Conservation (phyloP, 192 early-diverging fungal species). For the Lunasporangiospora selenospora region DNA sequence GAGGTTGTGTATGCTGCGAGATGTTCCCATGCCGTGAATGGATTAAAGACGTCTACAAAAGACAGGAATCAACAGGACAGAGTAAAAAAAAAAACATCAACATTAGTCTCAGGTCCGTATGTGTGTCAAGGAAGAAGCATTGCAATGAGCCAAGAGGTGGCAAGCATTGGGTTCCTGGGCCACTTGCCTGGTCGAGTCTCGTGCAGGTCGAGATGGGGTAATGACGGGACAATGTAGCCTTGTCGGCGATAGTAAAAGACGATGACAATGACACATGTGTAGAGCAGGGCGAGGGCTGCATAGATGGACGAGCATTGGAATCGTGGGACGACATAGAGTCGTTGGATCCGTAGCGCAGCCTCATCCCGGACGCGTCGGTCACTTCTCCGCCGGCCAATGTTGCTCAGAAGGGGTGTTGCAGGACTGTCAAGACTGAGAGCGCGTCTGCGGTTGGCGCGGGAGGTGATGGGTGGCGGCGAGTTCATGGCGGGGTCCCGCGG, state of each 20-base stretch:
- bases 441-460: conserved; percentile 39
- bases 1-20: conserved; percentile 32
- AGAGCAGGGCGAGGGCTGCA: conserved; percentile 11
- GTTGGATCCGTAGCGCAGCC: conserved; percentile 14
- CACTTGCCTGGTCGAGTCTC: conserved; percentile 21
- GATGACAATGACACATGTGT: conserved; percentile 2
- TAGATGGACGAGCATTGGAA: conserved; percentile 34
- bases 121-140: too few species aligned
- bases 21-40: conserved; percentile 28
- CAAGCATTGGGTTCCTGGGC: too few species aligned
- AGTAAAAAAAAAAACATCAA: too few species aligned
- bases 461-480: conserved; percentile 26
- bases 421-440: conserved; percentile 35
- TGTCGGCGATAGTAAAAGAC: conserved; percentile 19
- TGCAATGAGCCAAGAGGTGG: too few species aligned
- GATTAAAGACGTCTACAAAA: conserved; percentile 26
- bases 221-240: conserved; percentile 7
- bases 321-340: conserved; percentile 12
- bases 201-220: conserved; percentile 18
- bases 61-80: background rate
- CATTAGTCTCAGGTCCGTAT: too few species aligned
- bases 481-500: conserved; percentile 27
- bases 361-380: conserved; percentile 29
- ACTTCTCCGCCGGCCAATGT: conserved; percentile 21
- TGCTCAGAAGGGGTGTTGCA: conserved; percentile 19